A percentile compares a stretch with the other conserved stretches of the same genome.
phyloP scores from a whole-genome alignment of 116 monocot species.

The Phalaenopsis hybrid region DNA sequence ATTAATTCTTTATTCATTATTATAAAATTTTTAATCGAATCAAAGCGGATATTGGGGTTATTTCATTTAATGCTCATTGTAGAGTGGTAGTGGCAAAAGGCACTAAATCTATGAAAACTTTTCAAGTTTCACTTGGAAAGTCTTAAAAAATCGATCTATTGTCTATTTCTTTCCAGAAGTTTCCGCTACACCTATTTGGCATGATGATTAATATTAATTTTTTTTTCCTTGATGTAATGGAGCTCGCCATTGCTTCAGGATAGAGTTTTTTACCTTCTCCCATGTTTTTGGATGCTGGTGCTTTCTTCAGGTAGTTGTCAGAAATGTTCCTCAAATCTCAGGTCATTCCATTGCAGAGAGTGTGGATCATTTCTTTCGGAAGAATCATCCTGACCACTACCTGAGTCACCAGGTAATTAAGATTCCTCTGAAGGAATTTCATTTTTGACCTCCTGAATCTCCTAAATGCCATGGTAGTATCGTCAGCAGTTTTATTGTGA shows the following conservation, averaged over 20 bases:
- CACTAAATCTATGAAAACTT: not conserved
- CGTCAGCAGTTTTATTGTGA: not conserved
- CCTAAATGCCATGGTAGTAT: not conserved
- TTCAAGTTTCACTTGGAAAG: not conserved
- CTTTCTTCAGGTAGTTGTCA: conserved; percentile 71
- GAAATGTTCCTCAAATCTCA: conserved; percentile 64
- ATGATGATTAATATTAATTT: not conserved
- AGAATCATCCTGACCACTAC: conserved; percentile 89
- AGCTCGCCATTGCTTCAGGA: not conserved
- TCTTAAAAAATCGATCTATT: not conserved
- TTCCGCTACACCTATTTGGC: too few relatives aligned
- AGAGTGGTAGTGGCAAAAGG: not conserved
- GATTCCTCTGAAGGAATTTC: not conserved
- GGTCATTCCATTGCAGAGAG: conserved; percentile 72
- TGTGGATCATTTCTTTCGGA: conserved; percentile 82
- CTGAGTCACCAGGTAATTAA: conserved; percentile 74
- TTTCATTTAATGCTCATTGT: not conserved
- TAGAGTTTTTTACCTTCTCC: not conserved
- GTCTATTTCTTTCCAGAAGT: not conserved
- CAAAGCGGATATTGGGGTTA: not conserved
- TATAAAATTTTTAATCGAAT: not conserved
- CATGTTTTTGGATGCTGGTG: conserved; percentile 4
- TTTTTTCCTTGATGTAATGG: not conserved
- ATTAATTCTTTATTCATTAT: not conserved
- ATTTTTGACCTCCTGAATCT: not conserved